These are phyloP conservation scores for Penstemon davidsonii DNA, from an alignment of 257 asterid genomes.

Conservation along the genomic window DNA sequence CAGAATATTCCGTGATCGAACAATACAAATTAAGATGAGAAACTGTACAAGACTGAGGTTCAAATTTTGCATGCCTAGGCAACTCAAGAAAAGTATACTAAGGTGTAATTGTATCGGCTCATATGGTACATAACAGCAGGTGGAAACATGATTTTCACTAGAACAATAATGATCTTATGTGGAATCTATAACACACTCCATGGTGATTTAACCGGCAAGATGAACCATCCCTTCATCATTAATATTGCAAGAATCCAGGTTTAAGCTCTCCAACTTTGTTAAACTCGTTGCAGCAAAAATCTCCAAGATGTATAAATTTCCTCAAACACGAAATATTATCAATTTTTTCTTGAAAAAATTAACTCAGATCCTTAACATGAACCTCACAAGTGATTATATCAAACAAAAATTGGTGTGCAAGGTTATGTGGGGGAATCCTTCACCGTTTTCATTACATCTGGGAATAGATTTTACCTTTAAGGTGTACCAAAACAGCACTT, in stretches of 20 bases:
- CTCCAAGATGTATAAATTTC: background rate
- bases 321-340: background rate
- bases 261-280: constrained; percentile 55
- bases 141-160: no score
- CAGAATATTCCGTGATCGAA: background rate
- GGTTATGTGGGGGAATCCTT: no score
- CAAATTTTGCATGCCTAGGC: background rate
- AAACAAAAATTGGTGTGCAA: no score
- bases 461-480: constrained; percentile 41
- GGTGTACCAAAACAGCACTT: constrained; percentile 54
- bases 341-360: no score
- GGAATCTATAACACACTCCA: no score
- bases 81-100: background rate
- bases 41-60: background rate
- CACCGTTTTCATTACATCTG: background rate
- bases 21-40: background rate
- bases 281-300: constrained; percentile 36
- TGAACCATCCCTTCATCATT: constrained; percentile 59
- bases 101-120: no score
- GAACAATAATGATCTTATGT: no score
- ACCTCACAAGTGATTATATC: no score
- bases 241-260: constrained; percentile 69
- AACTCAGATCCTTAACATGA: no score
- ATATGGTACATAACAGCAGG: no score
- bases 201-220: constrained; percentile 46